Conservation (phyloP, 805 yeast species). For the Saturnispora sekii region DNA sequence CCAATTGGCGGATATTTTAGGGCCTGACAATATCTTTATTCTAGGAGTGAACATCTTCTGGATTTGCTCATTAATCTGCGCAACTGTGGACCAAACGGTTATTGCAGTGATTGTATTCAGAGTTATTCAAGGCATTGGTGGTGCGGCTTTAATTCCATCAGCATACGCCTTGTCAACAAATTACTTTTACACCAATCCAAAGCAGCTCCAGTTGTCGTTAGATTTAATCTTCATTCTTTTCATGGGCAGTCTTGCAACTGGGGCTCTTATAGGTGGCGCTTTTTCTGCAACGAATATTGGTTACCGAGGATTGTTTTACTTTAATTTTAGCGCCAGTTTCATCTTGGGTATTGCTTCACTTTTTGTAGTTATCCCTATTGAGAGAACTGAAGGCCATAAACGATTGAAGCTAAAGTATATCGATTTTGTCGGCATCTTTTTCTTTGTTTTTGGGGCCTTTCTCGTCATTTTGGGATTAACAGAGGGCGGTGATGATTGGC, state of each 20-base stretch:
- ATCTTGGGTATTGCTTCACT: no score
- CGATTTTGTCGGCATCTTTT: no score
- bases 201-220: constrained; percentile 12
- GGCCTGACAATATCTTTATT: constrained; percentile 27
- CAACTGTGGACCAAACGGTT: constrained; percentile 26
- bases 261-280: constrained; percentile 36
- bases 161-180: constrained; percentile 16
- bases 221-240: constrained; percentile 13
- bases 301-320: constrained; percentile 30
- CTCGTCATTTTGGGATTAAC: no score
- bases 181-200: constrained; percentile 13
- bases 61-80: constrained; percentile 27
- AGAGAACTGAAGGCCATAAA: no score
- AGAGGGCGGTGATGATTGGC: no score
- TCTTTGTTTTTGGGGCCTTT: no score
- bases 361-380: no score
- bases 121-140: constrained; percentile 37
- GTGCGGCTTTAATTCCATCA: constrained; percentile 32
- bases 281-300: constrained; percentile 30
- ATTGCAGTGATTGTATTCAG: constrained; percentile 32
- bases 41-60: constrained; percentile 13
- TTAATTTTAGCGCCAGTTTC: no score
- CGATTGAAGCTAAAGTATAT: no score
- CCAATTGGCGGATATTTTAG: constrained; percentile 33
- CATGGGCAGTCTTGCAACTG: constrained; percentile 29